Percentiles rank a stretch among this genome's conserved stretches.
These are phyloP conservation scores for Cucurbita moschata DNA, from an alignment of 306 rosid species.

Conservation along the genomic window DNA sequence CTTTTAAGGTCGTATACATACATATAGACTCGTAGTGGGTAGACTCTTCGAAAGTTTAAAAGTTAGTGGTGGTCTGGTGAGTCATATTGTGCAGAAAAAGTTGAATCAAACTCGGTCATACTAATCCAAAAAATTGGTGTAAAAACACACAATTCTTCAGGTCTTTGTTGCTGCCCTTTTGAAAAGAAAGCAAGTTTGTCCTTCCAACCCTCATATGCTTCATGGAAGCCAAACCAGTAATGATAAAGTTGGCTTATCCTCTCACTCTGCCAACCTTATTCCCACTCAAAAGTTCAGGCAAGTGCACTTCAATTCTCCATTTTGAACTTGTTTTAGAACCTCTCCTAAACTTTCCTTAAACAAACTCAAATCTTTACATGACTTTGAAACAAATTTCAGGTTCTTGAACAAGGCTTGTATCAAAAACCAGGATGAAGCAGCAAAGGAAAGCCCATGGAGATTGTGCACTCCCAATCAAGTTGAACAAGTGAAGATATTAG, in stretches of 20 bases:
- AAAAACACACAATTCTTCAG: slow-evolving; percentile 16
- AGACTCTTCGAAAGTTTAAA: too few relatives aligned
- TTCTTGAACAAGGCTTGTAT: slow-evolving; percentile 88
- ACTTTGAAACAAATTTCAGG: slow-evolving; percentile 16
- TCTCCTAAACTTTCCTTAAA: neutral
- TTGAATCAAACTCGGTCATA: neutral
- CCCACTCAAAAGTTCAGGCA: slow-evolving; percentile 61
- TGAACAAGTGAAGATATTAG: slow-evolving; percentile 55
- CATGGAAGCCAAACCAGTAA: slow-evolving; percentile 34
- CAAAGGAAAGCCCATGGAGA: slow-evolving; percentile 71
- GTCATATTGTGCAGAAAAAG: slow-evolving; percentile 6
- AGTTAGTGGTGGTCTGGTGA: slow-evolving; percentile 16
- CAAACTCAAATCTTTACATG: neutral
- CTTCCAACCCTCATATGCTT: slow-evolving; percentile 49
- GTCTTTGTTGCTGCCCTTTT: slow-evolving; percentile 79
- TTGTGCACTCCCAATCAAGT: slow-evolving; percentile 60
- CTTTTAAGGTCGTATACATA: too few relatives aligned
- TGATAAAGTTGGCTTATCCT: slow-evolving; percentile 10
- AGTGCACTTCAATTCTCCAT: neutral
- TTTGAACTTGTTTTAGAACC: neutral
- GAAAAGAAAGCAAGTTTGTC: slow-evolving; percentile 52
- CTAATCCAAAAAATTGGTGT: neutral
- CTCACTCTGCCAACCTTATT: slow-evolving; percentile 13
- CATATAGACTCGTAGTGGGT: too few relatives aligned
- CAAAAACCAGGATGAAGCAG: slow-evolving; percentile 28